Conservation (phyloP, 2,329 filamentous ascomycete genomes). For the Amauroascus verrucosus region DNA sequence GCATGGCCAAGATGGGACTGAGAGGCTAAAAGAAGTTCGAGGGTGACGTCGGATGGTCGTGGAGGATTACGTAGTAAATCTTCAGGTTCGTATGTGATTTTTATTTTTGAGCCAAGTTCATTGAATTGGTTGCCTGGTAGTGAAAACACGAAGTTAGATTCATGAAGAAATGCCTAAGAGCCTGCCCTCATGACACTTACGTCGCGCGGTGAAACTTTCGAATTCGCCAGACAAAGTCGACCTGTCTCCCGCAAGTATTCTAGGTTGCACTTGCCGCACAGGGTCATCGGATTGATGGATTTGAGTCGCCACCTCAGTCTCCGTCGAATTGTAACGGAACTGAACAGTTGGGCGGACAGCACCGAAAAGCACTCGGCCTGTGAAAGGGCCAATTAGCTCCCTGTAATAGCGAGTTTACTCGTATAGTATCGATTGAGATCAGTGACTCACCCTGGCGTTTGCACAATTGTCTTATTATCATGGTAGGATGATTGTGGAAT, state of each 20-base stretch:
- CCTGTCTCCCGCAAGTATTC: neutral
- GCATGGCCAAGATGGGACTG: slow-evolving; percentile 86
- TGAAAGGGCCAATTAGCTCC: neutral
- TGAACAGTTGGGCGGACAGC: slow-evolving; percentile 5
- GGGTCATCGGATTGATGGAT: neutral
- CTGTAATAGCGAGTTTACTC: neutral
- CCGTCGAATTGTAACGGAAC: slow-evolving; percentile 1
- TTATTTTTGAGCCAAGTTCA: slow-evolving; percentile 25
- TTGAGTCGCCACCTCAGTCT: neutral
- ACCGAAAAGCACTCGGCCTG: slow-evolving; percentile 9
- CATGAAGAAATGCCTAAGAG: neutral
- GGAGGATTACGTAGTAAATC: slow-evolving; percentile 57
- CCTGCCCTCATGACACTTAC: neutral
- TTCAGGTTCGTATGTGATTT: slow-evolving; percentile 26
- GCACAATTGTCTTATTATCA: slow-evolving; percentile 35
- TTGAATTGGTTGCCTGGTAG: slow-evolving; percentile 25
- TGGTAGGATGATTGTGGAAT: slow-evolving; percentile 20
- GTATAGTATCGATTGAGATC: neutral
- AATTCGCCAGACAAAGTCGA: neutral
- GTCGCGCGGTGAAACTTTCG: neutral
- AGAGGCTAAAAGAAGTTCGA: slow-evolving; percentile 80
- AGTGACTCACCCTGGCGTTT: slow-evolving; percentile 32
- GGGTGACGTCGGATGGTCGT: slow-evolving; percentile 65
- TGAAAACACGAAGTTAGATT: neutral
- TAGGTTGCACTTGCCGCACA: neutral